A percentile compares a stretch with the other conserved stretches of the same genome.
phyloP scores from a whole-genome alignment of 805 yeast species.

The Sugiyamaella americana region DNA sequence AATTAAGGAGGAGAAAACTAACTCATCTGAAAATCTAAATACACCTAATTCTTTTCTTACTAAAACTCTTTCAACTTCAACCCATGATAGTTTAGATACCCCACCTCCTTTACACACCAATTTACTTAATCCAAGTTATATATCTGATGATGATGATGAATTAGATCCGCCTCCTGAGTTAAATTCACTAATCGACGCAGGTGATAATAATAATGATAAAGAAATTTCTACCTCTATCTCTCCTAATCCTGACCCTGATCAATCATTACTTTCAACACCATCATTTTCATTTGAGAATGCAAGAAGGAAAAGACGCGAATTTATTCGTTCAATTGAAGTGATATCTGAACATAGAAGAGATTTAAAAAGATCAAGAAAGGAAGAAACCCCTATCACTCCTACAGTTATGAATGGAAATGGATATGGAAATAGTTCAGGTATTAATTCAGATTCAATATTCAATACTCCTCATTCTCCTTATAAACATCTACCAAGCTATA shows the following conservation, averaged over 20 bases:
- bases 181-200: constrained; percentile 1
- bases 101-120: neutral
- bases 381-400: neutral
- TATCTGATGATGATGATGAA: constrained; percentile 7
- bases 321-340: constrained; percentile 8
- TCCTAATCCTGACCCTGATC: constrained; percentile 1
- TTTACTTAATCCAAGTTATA: neutral
- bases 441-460: neutral
- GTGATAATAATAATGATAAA: neutral
- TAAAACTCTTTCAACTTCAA: neutral
- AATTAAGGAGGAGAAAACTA: no score
- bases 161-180: constrained; percentile 8
- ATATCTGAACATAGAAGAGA: constrained; percentile 1
- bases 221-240: neutral
- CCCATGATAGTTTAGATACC: neutral
- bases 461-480: neutral
- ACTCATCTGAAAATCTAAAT: neutral
- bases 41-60: neutral
- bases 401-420: neutral
- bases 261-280: constrained; percentile 1
- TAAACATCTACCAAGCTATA: neutral
- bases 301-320: constrained; percentile 1
- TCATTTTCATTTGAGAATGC: constrained; percentile 9
- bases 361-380: neutral
- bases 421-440: neutral